phyloP scores from a whole-genome alignment of 371 early-diverging fungal genomes.

The Rhizopus arrhizus region DNA sequence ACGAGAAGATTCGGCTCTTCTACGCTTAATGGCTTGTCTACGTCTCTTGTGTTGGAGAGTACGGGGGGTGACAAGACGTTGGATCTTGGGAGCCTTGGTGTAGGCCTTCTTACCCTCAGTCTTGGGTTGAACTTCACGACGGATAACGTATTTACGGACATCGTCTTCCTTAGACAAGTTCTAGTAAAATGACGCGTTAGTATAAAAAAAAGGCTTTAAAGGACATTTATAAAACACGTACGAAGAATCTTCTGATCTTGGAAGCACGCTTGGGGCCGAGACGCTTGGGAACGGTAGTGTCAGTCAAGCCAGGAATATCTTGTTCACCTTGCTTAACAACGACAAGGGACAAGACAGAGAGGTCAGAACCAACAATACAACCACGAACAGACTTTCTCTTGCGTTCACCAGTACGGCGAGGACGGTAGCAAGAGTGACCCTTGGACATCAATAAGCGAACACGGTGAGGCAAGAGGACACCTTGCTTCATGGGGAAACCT shows the following conservation, averaged over 20 bases:
- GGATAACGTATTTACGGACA: slow-evolving; percentile 97
- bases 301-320: slow-evolving; percentile 96
- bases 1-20: slow-evolving; percentile 75
- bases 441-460: slow-evolving; percentile 92
- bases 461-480: slow-evolving; percentile 92
- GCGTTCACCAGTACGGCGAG: slow-evolving; percentile 97
- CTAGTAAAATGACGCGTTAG: slow-evolving; percentile 18
- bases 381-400: slow-evolving; percentile 99
- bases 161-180: slow-evolving; percentile 95
- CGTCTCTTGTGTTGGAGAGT: slow-evolving; percentile 93
- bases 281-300: slow-evolving; percentile 89
- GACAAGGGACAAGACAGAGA: slow-evolving; percentile 92
- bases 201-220: neutral
- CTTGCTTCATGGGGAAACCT: slow-evolving; percentile 98
- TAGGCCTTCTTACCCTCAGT: slow-evolving; percentile 86
- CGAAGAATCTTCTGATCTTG: slow-evolving; percentile 98
- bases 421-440: slow-evolving; percentile 99
- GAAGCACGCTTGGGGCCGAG: slow-evolving; percentile 98
- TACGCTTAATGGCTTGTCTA: slow-evolving; percentile 81
- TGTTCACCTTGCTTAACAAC: slow-evolving; percentile 96
- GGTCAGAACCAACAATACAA: slow-evolving; percentile 97
- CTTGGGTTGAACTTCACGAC: slow-evolving; percentile 91
- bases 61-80: slow-evolving; percentile 95
- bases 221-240: slow-evolving; percentile 38
- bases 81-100: slow-evolving; percentile 96